These are phyloP conservation scores for Alisma plantagoaquatica DNA, from an alignment of 106 monocot genomes.

Conservation along the genomic window DNA sequence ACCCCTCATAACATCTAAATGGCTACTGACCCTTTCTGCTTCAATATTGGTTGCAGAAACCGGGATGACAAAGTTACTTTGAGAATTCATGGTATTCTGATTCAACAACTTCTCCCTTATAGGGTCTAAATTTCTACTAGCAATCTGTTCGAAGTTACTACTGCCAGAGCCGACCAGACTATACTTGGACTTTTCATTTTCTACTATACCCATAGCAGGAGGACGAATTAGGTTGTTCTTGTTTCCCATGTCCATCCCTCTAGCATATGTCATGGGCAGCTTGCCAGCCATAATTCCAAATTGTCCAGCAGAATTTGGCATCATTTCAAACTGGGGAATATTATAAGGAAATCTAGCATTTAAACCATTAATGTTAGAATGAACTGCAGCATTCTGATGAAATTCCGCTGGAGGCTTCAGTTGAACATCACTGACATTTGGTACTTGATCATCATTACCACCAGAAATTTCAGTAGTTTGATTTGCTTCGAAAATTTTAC, in stretches of 20 bases:
- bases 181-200: too few species aligned
- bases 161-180: too few species aligned
- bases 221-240: too few species aligned
- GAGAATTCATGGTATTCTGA: neutral
- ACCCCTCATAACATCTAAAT: neutral
- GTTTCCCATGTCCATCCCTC: too few species aligned
- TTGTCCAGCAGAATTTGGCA: too few species aligned
- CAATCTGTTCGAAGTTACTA: conserved; percentile 5
- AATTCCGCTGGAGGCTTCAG: conserved; percentile 13
- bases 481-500: too few species aligned
- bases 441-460: too few species aligned
- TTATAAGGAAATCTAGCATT: conserved; percentile 9
- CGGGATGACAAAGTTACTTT: neutral
- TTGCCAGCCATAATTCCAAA: too few species aligned
- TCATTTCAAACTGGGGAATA: conserved; percentile 11
- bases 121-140: conserved; percentile 1
- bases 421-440: neutral
- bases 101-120: conserved; percentile 10
- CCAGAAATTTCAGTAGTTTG: too few species aligned
- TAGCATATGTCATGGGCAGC: too few species aligned
- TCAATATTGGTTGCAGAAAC: neutral
- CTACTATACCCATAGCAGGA: too few species aligned
- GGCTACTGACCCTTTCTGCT: conserved; percentile 5
- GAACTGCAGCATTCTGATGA: conserved; percentile 12
- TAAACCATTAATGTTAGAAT: conserved; percentile 23